These are phyloP conservation scores for Vigna mungo DNA, from an alignment of 306 rosid species.

Conservation along the genomic window DNA sequence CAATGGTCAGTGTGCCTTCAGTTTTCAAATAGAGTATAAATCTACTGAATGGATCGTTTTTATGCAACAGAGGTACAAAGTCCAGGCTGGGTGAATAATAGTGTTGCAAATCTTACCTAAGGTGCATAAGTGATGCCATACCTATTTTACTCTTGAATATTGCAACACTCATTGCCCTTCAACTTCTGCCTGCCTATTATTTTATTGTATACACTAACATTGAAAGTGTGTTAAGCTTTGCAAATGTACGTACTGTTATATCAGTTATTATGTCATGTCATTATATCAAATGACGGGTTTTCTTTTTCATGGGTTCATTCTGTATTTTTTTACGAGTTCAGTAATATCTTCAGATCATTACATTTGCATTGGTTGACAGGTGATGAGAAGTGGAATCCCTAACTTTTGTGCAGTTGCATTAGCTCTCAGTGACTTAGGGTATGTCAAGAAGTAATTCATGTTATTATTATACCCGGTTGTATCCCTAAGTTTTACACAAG, in stretches of 20 bases:
- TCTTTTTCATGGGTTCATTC: slow-evolving; percentile 15
- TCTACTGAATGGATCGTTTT: slow-evolving; percentile 24
- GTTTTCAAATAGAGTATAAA: slow-evolving; percentile 19
- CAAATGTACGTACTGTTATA: slow-evolving; percentile 19
- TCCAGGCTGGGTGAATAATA: background rate
- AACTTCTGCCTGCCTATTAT: background rate
- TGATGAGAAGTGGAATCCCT: slow-evolving; percentile 96
- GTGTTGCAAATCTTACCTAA: slow-evolving; percentile 29
- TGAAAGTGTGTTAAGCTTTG: slow-evolving; percentile 30
- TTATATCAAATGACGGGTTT: slow-evolving; percentile 16
- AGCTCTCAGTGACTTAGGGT: slow-evolving; percentile 94
- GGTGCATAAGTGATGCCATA: slow-evolving; percentile 5
- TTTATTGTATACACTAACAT: background rate
- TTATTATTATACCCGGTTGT: background rate
- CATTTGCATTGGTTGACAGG: slow-evolving; percentile 61
- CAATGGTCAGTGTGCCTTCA: slow-evolving; percentile 17
- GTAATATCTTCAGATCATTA: slow-evolving; percentile 21
- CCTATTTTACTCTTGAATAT: slow-evolving; percentile 13
- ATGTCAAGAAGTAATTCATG: slow-evolving; percentile 52
- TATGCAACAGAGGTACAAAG: background rate
- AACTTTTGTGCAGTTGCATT: slow-evolving; percentile 98
- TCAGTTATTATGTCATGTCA: slow-evolving; percentile 29
- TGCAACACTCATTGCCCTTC: background rate
- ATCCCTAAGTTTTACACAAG: slow-evolving; percentile 15
- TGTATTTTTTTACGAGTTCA: slow-evolving; percentile 17